Base-by-base conservation (phyloP, 2,329 filamentous ascomycete species). In the Venturiaceae sp. region DNA sequence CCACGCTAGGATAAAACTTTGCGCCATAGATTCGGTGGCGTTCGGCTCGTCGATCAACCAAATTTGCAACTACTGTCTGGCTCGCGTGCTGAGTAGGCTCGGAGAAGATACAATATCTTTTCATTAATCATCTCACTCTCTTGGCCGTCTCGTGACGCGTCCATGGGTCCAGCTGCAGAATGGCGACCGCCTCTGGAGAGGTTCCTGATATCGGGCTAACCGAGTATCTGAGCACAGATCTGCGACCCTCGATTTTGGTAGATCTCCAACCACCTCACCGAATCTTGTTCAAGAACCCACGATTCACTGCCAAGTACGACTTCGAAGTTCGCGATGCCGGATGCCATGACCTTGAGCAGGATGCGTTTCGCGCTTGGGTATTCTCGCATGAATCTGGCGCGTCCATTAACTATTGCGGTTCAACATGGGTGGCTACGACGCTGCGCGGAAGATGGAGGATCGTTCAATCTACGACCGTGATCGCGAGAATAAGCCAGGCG, bases 161-260 rank as follows among this genome's bases (percentile, higher is more conserved):
- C 23, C 8, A 26, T 23, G 39, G 19, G n/a, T 44, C n/a, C n/a
- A 3, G 13, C 14, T 47, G 41, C 11, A 47, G n/a, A 28, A 47
- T 47, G 41, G 3, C 2, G 11, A 5, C 11, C 28, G 28, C 13
- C 28, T 47, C 23, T n/a, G 23, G 19, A 16, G 55, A 57, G 26
- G 16, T 57, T 13, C 36, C 26, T 6, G 41, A 37, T 32, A 77
- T 91, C 55, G 85, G 86, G 26, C 79, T 90, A 13, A 72, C 86
- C 21, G 89, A 92, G 68, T 74, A 92, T 36, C 71, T 92, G 39
- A 87, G 92, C 66, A 82, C 87, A 63, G 89, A 94, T 67, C 82
- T 86, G 54, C 78, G 88, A 53, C 88, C 88, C 2, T 88, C 86
- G 0, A 89, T 92, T 65, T 79, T 92, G 44, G 76, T 92, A 36